Conservation (phyloP, 257 asterid species). For the Plantago ovata region DNA sequence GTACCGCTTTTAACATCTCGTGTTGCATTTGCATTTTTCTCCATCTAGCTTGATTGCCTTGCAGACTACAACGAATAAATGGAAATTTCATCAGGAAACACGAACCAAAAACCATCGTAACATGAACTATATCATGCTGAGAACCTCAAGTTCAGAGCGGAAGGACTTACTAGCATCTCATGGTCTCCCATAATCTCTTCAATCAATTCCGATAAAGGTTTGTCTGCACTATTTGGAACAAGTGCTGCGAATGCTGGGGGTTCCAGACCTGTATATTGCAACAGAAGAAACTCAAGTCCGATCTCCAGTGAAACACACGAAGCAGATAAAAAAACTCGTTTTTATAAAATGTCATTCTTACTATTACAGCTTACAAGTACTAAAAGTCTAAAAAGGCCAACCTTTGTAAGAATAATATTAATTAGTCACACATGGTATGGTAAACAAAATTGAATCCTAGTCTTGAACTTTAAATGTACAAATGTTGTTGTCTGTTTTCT, state of each 20-base stretch:
- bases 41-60: no score
- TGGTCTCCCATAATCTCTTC: constrained; percentile 95
- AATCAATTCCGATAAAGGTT: constrained; percentile 66
- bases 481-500: not conserved
- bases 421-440: not conserved
- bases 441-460: not conserved
- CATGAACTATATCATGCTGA: no score
- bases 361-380: no score
- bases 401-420: not conserved
- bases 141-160: no score
- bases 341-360: not conserved
- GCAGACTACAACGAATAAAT: no score
- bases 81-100: no score
- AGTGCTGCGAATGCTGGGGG: constrained; percentile 78
- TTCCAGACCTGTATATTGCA: constrained; percentile 50
- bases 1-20: no score
- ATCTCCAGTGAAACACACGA: not conserved
- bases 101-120: no score
- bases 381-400: not conserved
- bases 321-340: not conserved
- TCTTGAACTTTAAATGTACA: not conserved
- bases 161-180: constrained; percentile 70
- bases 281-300: not conserved
- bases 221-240: constrained; percentile 80
- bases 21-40: no score